Conservation (phyloP, 1,284 basidiomycete genomes). For the Melanopsichium pennsylvanicum region DNA sequence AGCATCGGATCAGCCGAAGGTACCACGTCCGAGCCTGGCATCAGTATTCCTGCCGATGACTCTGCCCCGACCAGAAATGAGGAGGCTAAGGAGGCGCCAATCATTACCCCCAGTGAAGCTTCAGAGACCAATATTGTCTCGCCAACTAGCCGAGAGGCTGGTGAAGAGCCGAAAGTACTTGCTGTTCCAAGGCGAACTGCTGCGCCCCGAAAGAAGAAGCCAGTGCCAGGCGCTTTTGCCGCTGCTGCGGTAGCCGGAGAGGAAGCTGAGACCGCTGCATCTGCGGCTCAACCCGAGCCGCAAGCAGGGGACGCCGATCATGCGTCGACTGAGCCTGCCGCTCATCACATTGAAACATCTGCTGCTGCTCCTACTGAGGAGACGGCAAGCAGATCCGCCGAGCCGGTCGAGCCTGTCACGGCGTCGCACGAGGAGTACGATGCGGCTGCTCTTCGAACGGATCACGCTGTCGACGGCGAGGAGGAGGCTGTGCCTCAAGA, state of each 20-base stretch:
- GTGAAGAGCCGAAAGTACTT: slow-evolving; percentile 44
- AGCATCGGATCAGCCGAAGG: slow-evolving; percentile 25
- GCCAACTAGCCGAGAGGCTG: slow-evolving; percentile 5
- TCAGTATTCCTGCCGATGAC: slow-evolving; percentile 15
- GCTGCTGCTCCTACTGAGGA: background rate
- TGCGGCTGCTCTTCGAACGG: background rate
- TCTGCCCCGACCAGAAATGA: background rate
- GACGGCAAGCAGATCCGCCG: background rate
- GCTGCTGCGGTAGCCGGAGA: slow-evolving; percentile 6
- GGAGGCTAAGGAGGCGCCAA: slow-evolving; percentile 2
- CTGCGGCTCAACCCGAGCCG: too few relatives aligned
- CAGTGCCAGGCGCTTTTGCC: slow-evolving; percentile 16
- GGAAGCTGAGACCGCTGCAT: slow-evolving; percentile 1
- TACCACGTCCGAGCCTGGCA: slow-evolving; percentile 40
- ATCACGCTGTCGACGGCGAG: background rate
- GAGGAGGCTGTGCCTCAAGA: background rate
- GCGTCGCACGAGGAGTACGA: background rate
- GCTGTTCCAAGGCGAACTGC: slow-evolving; percentile 55
- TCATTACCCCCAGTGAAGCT: background rate
- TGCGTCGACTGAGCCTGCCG: background rate
- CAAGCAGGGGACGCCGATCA: too few relatives aligned
- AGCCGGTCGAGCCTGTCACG: background rate
- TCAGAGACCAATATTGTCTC: slow-evolving; percentile 1
- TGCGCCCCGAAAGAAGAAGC: slow-evolving; percentile 49
- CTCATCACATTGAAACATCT: background rate